Evolutionary conservation across 495 filamentous ascomycete species (phyloP).

Genomic region (Talaromyces nanjingensis): DNA sequence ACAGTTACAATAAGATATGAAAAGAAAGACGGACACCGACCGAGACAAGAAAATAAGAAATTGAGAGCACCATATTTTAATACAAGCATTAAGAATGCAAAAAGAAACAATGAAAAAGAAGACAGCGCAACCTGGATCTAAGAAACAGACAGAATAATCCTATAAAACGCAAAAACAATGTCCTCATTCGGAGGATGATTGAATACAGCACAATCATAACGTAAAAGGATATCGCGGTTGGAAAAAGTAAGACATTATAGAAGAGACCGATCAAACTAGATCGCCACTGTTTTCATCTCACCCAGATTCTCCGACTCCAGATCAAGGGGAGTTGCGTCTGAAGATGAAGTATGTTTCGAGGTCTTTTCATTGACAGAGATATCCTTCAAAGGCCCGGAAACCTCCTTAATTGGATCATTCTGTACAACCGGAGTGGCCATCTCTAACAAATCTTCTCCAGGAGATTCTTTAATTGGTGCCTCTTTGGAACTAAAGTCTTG

Average conservation of each 20-base stretch:
- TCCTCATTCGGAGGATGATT: not conserved
- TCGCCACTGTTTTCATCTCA: slow-evolving; percentile 53
- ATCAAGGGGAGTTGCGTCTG: slow-evolving; percentile 18
- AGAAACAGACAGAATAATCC: not conserved
- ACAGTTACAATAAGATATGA: slow-evolving; percentile 16
- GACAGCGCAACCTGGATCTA: not conserved
- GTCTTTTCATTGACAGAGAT: slow-evolving; percentile 24
- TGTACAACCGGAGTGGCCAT: slow-evolving; percentile 35
- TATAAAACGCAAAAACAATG: slow-evolving; percentile 5
- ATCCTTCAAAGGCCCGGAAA: slow-evolving; percentile 13
- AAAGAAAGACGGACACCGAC: slow-evolving; percentile 12
- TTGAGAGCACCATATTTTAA: slow-evolving; percentile 2
- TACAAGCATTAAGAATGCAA: slow-evolving; percentile 7
- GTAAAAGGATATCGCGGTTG: slow-evolving; percentile 3
- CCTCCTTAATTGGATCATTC: slow-evolving; percentile 16
- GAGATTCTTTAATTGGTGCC: slow-evolving; percentile 20
- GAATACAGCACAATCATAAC: not conserved
- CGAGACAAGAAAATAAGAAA: slow-evolving; percentile 8
- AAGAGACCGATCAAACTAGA: slow-evolving; percentile 23
- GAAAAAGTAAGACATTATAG: not conserved
- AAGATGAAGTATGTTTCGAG: slow-evolving; percentile 23
- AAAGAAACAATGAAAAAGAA: not conserved
- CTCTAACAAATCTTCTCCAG: slow-evolving; percentile 38
- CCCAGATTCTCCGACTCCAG: slow-evolving; percentile 38
- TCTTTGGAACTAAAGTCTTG: slow-evolving; percentile 27